Evolutionary conservation across 352 stramenopile species (phyloP).

Genomic region (Phytopythium litorale): DNA sequence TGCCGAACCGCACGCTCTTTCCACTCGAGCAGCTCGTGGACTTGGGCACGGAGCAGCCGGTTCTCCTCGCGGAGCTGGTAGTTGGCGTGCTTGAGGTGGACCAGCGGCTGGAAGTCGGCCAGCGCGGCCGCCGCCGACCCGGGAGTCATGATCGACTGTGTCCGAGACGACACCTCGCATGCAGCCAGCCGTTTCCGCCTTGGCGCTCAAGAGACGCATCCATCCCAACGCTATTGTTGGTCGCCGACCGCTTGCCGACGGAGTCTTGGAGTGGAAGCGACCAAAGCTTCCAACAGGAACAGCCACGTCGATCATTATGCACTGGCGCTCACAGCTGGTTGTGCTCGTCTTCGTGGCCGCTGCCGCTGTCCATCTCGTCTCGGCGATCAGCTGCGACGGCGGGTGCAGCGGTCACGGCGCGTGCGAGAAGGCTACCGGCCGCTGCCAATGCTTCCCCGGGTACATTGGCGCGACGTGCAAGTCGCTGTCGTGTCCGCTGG

Average conservation of each 20-base stretch:
- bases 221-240: conserved; percentile 4
- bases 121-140: conserved; percentile 37
- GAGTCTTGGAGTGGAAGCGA: conserved; percentile 3
- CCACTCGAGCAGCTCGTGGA: conserved; percentile 53
- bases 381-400: conserved; percentile 51
- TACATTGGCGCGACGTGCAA: conserved; percentile 71
- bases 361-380: conserved; percentile 1
- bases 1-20: conserved; percentile 65
- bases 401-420: conserved; percentile 82
- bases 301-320: conserved; percentile 7
- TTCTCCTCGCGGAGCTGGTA: conserved; percentile 63
- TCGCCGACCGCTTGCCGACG: not conserved
- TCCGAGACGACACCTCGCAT: too few species aligned
- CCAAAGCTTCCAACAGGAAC: conserved; percentile 10
- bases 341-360: not conserved
- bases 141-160: not conserved
- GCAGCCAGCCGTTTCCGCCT: not conserved
- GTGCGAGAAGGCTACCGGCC: conserved; percentile 47
- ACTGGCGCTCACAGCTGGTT: not conserved
- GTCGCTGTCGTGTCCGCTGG: conserved; percentile 41
- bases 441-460: conserved; percentile 77
- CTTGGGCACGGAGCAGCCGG: conserved; percentile 35
- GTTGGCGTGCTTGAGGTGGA: conserved; percentile 61
- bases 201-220: not conserved
- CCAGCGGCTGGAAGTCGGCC: conserved; percentile 51